Evolutionary conservation across 805 yeast genomes (phyloP), one percentile per base, ranked within the genome.

Genomic region (Sugiyamaella mastotermitis): DNA sequence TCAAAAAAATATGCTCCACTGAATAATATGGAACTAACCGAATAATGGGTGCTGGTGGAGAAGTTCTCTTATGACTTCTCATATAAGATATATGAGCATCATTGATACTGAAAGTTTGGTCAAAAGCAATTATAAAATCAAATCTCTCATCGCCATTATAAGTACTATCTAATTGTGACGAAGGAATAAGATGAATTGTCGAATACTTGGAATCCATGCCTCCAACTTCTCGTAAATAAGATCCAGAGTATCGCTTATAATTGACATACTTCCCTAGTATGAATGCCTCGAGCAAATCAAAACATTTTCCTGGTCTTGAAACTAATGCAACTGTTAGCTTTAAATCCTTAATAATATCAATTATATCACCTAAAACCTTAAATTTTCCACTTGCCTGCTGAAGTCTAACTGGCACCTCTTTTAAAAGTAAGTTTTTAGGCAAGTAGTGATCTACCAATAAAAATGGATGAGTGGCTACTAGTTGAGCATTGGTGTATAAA

Each of bases 401-500:
- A 34, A 86, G 54, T 57, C 83, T 74, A 33, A 62, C 64, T 5
- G 92, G 83, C 42, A 78, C 74, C 51, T 84, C 92, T 57, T 80
- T 78, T 31, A 77, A 75, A 8, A 74, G 71, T 44, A 84, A 65
- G 44, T 79, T 78, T 58, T 80, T 84, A 11, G 97, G 97, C 71
- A 85, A 73, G 50, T 80, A 79, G 56, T 88, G 95, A 41, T 79
- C 80, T 38, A 90, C 84, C 36, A 90, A 62, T 35, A 90, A 60
- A 51, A 82, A 88, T 0, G 97, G 97, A 61, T 90, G 98, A 0
- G 90, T 76, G 17, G 94, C 78, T 2, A 88, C 92, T 18, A 80
- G 67, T 56, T 80, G 80, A 31, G 88, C 76, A 60, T 88, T 87
- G 41, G 73, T 60, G 42, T 84, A 73, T 58, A 94, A 74, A 5